These are phyloP conservation scores for Abrus pulchellus DNA, from an alignment of 306 rosid genomes.

Conservation along the genomic window DNA sequence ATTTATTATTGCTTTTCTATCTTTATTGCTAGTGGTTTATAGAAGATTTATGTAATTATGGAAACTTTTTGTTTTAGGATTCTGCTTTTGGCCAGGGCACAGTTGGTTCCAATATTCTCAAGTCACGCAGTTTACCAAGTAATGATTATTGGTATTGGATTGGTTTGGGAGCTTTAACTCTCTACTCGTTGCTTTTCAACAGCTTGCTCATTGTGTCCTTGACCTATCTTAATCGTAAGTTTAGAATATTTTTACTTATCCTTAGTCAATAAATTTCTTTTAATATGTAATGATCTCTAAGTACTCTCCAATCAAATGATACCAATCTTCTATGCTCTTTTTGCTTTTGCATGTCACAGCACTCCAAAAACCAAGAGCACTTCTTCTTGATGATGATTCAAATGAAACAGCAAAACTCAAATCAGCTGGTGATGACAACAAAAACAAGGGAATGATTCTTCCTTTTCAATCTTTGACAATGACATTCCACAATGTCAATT, in stretches of 20 bases:
- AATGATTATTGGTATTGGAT: conserved; percentile 81
- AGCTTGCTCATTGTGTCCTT: conserved; percentile 65
- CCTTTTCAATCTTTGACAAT: conserved; percentile 84
- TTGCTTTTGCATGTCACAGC: conserved; percentile 58
- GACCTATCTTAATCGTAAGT: conserved; percentile 82
- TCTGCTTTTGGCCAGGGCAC: conserved; percentile 54
- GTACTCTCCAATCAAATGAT: not conserved
- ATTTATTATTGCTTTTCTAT: conserved; percentile 4
- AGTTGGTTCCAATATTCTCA: conserved; percentile 73
- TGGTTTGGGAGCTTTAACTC: conserved; percentile 61
- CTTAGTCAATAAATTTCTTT: not conserved
- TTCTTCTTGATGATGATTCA: conserved; percentile 47
- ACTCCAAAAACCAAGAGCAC: conserved; percentile 59
- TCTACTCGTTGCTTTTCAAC: conserved; percentile 71
- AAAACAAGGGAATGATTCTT: conserved; percentile 89
- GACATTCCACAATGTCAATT: conserved; percentile 81
- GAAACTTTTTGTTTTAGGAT: conserved; percentile 56
- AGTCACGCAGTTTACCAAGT: conserved; percentile 57
- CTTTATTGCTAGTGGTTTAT: conserved; percentile 27
- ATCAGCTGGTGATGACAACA: conserved; percentile 35
- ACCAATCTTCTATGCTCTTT: conserved; percentile 5
- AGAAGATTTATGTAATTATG: conserved; percentile 15
- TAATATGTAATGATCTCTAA: not conserved
- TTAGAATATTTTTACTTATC: not conserved
- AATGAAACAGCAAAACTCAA: conserved; percentile 39